phyloP scores from a whole-genome alignment of 163 green algal genomes.

The Volvox carteri region DNA sequence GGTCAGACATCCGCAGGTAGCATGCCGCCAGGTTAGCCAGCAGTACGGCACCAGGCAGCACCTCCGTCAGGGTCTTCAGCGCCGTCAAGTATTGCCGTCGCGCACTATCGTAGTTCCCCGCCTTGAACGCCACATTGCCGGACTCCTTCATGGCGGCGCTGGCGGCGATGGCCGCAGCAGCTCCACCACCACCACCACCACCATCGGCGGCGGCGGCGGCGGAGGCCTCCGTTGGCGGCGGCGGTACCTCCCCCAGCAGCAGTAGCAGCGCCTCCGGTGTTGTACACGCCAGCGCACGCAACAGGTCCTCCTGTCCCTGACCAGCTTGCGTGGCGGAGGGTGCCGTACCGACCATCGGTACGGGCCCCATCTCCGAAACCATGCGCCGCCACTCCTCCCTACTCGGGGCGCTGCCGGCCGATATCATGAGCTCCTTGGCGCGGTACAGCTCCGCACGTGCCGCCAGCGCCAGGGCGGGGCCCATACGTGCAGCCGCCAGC shows the following conservation, averaged over 20 bases:
- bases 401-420: neutral
- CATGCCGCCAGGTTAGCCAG: constrained; percentile 49
- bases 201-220: neutral
- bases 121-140: constrained; percentile 52
- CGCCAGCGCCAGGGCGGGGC: neutral
- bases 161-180: neutral
- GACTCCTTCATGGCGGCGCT: constrained; percentile 35
- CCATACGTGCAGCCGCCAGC: neutral
- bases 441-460: neutral
- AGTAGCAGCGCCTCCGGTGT: neutral
- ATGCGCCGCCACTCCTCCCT: neutral
- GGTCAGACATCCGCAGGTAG: constrained; percentile 21
- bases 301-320: neutral
- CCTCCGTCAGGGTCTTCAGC: neutral
- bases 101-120: neutral
- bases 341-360: neutral
- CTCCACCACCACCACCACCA: too few relatives aligned
- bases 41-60: neutral
- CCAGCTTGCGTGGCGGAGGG: neutral
- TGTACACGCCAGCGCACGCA: constrained; percentile 10
- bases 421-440: neutral
- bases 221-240: neutral
- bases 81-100: constrained; percentile 11
- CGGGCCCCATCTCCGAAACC: neutral
- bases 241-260: neutral